Conservation (phyloP, 2,329 filamentous ascomycete species). For the Ceratocystis variospora region DNA sequence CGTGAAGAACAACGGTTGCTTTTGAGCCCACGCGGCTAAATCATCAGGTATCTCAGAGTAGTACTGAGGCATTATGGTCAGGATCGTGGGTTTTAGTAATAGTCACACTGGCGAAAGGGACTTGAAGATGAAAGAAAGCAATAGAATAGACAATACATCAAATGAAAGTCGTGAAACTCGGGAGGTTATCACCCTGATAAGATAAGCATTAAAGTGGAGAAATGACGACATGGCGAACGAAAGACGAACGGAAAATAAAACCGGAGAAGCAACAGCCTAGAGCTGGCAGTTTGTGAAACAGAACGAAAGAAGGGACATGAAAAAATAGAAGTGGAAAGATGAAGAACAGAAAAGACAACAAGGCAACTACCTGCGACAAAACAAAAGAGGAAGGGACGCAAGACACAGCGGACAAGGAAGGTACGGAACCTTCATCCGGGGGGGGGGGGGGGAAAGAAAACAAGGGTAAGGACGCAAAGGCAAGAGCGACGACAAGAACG, state of each 20-base stretch:
- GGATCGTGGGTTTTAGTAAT: background rate
- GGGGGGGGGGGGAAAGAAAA: background rate
- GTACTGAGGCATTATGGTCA: conserved; percentile 40
- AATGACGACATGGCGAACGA: background rate
- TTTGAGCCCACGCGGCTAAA: conserved; percentile 48
- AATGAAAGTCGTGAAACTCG: background rate
- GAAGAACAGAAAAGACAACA: conserved; percentile 1
- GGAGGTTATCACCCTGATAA: background rate
- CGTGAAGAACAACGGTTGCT: conserved; percentile 62
- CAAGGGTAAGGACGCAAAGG: conserved; percentile 3
- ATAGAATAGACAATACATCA: background rate
- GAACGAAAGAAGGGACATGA: background rate
- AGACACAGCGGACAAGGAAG: background rate
- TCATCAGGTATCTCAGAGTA: conserved; percentile 40
- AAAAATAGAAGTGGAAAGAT: background rate
- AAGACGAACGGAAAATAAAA: background rate
- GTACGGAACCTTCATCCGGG: background rate
- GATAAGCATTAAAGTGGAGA: background rate
- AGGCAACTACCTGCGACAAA: too few species aligned
- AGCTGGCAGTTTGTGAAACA: background rate
- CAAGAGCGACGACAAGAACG: background rate
- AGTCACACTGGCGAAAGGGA: background rate
- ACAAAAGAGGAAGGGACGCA: too few species aligned
- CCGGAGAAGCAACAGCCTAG: background rate
- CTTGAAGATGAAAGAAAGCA: too few species aligned